Evolutionary conservation across 106 monocot genomes (phyloP).

Genomic region (Agapanthus africanus): DNA sequence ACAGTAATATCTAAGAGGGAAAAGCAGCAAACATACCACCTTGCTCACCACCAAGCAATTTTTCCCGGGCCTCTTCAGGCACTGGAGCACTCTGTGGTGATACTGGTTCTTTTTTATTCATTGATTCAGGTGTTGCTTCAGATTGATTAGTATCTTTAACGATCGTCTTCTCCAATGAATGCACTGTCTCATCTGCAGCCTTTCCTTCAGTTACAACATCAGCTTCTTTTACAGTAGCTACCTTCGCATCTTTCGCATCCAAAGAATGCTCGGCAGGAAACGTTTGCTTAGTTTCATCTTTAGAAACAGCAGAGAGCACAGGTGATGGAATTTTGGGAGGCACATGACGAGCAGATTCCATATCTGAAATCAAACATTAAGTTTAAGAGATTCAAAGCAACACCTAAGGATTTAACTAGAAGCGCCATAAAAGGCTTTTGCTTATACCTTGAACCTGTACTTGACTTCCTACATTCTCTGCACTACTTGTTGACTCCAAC

Average conservation of each 20-base stretch:
- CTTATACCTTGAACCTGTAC: slow-evolving; percentile 64
- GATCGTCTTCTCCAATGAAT: slow-evolving; percentile 32
- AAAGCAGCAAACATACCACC: slow-evolving; percentile 23
- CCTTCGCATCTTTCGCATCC: background rate
- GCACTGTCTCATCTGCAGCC: background rate
- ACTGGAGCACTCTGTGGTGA: slow-evolving; percentile 40
- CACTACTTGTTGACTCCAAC: slow-evolving; percentile 77
- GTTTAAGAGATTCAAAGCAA: background rate
- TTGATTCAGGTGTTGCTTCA: slow-evolving; percentile 40
- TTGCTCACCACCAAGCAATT: slow-evolving; percentile 47
- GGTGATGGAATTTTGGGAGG: slow-evolving; percentile 41
- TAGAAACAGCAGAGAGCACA: slow-evolving; percentile 43
- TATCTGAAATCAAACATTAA: slow-evolving; percentile 24
- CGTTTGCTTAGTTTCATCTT: slow-evolving; percentile 18
- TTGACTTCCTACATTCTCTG: slow-evolving; percentile 87
- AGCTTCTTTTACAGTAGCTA: background rate
- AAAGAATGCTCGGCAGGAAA: background rate
- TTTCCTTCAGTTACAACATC: background rate
- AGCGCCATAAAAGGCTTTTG: background rate
- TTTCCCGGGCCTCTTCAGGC: slow-evolving; percentile 57
- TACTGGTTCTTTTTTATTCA: slow-evolving; percentile 34
- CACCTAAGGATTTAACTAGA: slow-evolving; percentile 2
- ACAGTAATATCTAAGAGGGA: background rate
- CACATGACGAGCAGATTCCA: slow-evolving; percentile 43
- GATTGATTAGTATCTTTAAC: slow-evolving; percentile 16